Evolutionary conservation across 805 yeast species (phyloP), one percentile per base, ranked within the genome.

Genomic region (Nakazawaea ernobii): DNA sequence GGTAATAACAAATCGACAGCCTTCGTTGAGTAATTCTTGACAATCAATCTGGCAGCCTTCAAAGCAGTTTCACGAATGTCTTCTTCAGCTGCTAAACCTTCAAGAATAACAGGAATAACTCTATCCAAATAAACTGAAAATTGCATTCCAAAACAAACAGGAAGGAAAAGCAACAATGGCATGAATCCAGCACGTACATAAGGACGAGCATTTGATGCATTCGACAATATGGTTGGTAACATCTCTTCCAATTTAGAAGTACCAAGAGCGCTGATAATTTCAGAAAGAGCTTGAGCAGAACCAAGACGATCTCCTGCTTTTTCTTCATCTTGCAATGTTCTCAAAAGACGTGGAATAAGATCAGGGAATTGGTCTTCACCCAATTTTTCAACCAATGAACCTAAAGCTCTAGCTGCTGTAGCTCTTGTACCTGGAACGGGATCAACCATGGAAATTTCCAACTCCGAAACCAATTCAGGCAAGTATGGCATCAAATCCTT

Each of bases 391-490:
- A 95, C 97, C 52, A 94, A 73, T 0, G 97, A 89, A 55, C 99
- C 99, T 44, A 94, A 70, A 0, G 99, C 99, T 67, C 97, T 82
- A 17, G 97, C 91, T 24, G 98, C 98, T 17, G 97, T 94, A 1
- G 98, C 95, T 63, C 98, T 81, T 0, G 99, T 94, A 37, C 82
- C 87, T 30, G 98, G 96, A 45, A 94, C 99, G 1, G 99, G 99
- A 57, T 94, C 99, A 43, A 95, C 97, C 96, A 94, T 92, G 6
- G 98, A 95, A 38, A 78, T 73, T 63, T 94, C 96, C 51, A 94
- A 77, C 56, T 90, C 97, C 9, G 80, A 74, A 39, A 92, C 84
- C 55, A 94, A 73, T 38, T 81, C 79, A 20, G 81, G 77, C 58
- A 94, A 70, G 66, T 94, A 94, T 26, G 97, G 97, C 44, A 80